Evolutionary conservation across 73 alveolate species (phyloP).

Genomic region (Blepharisma japonicum): DNA sequence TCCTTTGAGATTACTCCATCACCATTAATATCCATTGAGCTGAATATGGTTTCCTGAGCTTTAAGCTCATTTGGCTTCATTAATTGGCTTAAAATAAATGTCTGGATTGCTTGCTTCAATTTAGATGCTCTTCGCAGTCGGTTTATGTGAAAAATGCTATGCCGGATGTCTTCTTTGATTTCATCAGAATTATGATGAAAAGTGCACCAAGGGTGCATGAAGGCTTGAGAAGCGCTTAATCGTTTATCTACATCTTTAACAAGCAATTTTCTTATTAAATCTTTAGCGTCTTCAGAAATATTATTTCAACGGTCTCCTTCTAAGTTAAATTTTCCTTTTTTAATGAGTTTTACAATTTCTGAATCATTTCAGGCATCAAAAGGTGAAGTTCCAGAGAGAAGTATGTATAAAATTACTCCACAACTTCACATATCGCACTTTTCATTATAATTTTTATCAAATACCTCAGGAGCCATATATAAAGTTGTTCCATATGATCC

Average conservation of each 20-base stretch:
- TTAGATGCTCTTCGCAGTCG: background rate
- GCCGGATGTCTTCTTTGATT: background rate
- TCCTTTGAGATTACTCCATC: background rate
- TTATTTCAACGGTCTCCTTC: background rate
- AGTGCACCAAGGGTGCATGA: constrained; percentile 2
- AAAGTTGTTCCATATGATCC: background rate
- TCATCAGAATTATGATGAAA: background rate
- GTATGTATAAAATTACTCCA: constrained; percentile 6
- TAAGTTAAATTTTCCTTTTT: background rate
- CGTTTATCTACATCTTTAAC: background rate
- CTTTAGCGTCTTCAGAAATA: background rate
- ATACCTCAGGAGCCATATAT: constrained; percentile 28
- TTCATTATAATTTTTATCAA: constrained; percentile 2
- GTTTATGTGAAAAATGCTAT: background rate
- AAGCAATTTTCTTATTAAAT: background rate
- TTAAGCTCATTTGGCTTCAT: background rate
- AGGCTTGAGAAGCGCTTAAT: constrained; percentile 13
- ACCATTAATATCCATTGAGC: background rate
- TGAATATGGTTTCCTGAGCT: background rate
- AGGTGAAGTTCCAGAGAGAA: background rate
- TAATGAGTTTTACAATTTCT: background rate
- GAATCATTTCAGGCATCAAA: background rate
- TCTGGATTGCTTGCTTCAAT: background rate
- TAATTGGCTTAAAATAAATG: background rate
- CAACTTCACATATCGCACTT: constrained; percentile 26